Percentiles rank a stretch among this genome's conserved stretches.
Conservation (phyloP, 768 basidiomycete genomes). For the Tephrocybe sp. region DNA sequence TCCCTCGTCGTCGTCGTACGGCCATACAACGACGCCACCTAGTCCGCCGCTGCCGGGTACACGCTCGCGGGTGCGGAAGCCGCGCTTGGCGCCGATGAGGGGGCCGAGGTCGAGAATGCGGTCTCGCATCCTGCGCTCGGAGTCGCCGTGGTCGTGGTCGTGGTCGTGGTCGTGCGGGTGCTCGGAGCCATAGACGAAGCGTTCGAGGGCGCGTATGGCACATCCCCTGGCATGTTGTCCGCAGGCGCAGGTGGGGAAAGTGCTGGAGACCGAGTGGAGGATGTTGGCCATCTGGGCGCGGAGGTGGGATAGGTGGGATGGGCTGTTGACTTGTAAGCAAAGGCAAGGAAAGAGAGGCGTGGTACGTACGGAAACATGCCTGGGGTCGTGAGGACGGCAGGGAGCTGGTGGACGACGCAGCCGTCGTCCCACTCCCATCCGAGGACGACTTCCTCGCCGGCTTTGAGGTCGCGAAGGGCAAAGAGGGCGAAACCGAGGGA, state of each 20-base stretch:
- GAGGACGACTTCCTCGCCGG: constrained; percentile 83
- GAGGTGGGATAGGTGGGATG: constrained; percentile 49
- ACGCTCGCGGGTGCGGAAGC: constrained; percentile 62
- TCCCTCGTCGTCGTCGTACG: constrained; percentile 1
- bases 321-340: constrained; percentile 26
- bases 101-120: constrained; percentile 56
- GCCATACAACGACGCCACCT: constrained; percentile 57
- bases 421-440: constrained; percentile 99
- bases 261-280: constrained; percentile 66
- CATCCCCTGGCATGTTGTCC: constrained; percentile 63
- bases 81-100: constrained; percentile 56
- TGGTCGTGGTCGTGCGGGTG: not conserved
- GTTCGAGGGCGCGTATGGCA: constrained; percentile 60
- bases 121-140: not conserved
- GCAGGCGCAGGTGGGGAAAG: constrained; percentile 76
- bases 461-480: constrained; percentile 70
- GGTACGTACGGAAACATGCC: constrained; percentile 52
- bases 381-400: constrained; percentile 62
- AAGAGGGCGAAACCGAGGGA: constrained; percentile 75
- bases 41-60: constrained; percentile 60
- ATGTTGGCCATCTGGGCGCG: constrained; percentile 69
- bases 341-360: not conserved
- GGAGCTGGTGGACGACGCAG: constrained; percentile 77
- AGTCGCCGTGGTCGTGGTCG: not conserved
- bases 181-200: constrained; percentile 44